These are phyloP conservation scores for Aspergillus ochraceoroseus DNA, from an alignment of 2,329 filamentous ascomycete species.

Conservation along the genomic window DNA sequence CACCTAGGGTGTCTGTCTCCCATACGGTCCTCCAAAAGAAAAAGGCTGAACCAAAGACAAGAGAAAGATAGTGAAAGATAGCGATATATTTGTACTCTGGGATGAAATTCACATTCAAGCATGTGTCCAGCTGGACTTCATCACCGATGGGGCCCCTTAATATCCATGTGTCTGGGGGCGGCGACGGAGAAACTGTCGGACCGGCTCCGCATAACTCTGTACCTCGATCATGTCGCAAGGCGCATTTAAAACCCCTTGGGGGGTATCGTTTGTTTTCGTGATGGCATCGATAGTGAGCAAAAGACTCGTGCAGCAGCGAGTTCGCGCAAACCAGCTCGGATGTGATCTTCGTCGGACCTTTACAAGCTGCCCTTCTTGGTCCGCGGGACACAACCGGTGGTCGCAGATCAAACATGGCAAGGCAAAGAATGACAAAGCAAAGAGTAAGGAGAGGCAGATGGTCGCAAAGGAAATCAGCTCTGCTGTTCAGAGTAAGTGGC, in stretches of 20 bases:
- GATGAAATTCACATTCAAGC: too few species aligned
- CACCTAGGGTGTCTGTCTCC: slow-evolving; percentile 12
- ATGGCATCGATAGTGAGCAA: slow-evolving; percentile 29
- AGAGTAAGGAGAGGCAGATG: slow-evolving; percentile 63
- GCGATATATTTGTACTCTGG: neutral
- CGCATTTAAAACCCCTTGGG: too few species aligned
- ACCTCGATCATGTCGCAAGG: too few species aligned
- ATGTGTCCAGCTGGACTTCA: slow-evolving; percentile 1
- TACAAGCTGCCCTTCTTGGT: slow-evolving; percentile 41
- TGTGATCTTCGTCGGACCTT: slow-evolving; percentile 44
- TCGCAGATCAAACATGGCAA: slow-evolving; percentile 96
- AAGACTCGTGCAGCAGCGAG: slow-evolving; percentile 18
- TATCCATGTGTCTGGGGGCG: slow-evolving; percentile 26
- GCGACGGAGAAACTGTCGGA: slow-evolving; percentile 29
- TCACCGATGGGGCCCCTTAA: slow-evolving; percentile 19
- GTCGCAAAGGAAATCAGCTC: slow-evolving; percentile 69
- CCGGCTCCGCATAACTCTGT: slow-evolving; percentile 23
- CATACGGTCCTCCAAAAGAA: slow-evolving; percentile 12
- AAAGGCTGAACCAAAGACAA: slow-evolving; percentile 6
- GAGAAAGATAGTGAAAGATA: neutral
- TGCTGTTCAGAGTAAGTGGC: slow-evolving; percentile 64
- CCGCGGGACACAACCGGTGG: slow-evolving; percentile 85
- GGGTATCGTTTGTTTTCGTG: neutral
- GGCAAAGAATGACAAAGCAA: slow-evolving; percentile 70
- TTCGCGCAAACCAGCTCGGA: slow-evolving; percentile 11